phyloP scores from a whole-genome alignment of 768 basidiomycete genomes.

The Phlebiopsis flavidoalba region DNA sequence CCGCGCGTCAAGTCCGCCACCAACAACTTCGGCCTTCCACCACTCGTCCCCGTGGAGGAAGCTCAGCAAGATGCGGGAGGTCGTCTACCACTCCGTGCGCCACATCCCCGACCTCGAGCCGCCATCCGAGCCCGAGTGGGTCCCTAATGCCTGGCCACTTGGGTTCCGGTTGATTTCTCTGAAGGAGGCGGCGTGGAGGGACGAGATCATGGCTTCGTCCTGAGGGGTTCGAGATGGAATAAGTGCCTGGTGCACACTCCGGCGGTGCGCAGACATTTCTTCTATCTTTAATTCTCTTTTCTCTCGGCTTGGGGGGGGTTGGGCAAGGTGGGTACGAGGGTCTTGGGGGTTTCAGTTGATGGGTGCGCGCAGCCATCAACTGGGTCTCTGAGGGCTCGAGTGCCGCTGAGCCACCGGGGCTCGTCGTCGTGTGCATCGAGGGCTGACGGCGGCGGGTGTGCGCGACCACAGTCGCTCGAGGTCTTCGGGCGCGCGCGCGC shows the following conservation, averaged over 20 bases:
- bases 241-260: neutral
- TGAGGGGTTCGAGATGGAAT: neutral
- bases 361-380: neutral
- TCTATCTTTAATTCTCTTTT: neutral
- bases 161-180: constrained; percentile 2
- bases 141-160: neutral
- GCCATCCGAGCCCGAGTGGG: no score
- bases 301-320: neutral
- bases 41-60: neutral
- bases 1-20: no score
- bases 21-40: no score
- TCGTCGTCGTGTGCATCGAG: no score
- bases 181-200: no score
- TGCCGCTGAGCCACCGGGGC: no score
- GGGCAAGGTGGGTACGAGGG: neutral
- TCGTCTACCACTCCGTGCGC: neutral
- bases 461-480: no score
- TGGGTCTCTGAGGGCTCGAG: neutral
- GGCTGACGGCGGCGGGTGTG: no score
- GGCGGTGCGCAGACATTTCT: neutral
- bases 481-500: no score
- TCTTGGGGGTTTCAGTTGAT: neutral
- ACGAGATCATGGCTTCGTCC: constrained; percentile 9
- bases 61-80: neutral
- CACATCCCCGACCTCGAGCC: neutral